Evolutionary conservation across 192 early-diverging fungal species (phyloP), one percentile per base, ranked within the genome.

Genomic region (Coemansia sp.): DNA sequence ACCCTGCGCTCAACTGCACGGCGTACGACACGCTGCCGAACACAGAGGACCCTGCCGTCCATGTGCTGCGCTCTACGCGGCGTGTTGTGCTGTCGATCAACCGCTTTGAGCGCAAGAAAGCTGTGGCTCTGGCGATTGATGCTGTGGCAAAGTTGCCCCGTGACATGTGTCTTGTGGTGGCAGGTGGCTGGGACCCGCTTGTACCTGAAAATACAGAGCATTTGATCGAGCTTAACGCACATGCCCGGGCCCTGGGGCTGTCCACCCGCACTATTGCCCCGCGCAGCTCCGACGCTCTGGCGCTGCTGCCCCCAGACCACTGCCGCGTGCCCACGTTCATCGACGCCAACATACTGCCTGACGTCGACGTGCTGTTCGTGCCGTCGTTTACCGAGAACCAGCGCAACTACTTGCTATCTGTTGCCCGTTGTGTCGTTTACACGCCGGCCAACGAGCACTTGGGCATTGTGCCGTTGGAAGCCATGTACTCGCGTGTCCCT

Each of bases 51-150:
- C 82, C 84, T 10, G 60, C 66, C 8, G 78, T 95, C 5, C 26
- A 48, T 0, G 56, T 59, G 9, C 48, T 81, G 63, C 78, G 56
- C 28, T 66, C 67, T 6, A 46, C 63, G 12, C 74, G 66, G 21
- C 17, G 37, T 14, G 20, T 68, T 18, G 66, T 72, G 5, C 50
- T 97, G 15, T 98, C 96, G 0, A 89, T 98, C 72, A 98, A 97
- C 68, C 90, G 96, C n/a, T 98, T 97, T 54, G 96, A 98, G 68
- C 85, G 92, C 48, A 96, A 96, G 70, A 98, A 98, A 81, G 84
- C 91, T 81, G 82, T 98, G 18, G 76, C 61, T 0, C 74, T 98
- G 44, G 94, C 92, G 5, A 84, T 98, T 38, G 70, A 86, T 15
- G 82, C 93, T 2, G 90, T 93, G 67, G 84, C 87, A 11, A 17